Base-by-base conservation (phyloP, 2,329 filamentous ascomycete genomes). In the Fusarium ramigenum region DNA sequence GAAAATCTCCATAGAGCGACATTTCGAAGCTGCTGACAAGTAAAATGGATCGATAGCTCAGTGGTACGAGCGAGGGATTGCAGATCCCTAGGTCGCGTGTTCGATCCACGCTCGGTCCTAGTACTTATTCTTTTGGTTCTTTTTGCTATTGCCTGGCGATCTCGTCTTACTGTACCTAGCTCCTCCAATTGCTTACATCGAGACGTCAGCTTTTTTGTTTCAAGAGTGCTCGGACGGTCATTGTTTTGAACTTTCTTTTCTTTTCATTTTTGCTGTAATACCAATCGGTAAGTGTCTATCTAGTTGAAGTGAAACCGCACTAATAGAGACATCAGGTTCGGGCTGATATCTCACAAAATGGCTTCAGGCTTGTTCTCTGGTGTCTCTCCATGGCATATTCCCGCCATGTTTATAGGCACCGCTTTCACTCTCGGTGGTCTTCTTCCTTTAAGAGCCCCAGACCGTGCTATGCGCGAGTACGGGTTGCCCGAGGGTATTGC, bases 401-500 rank as follows among this genome's bases (percentile, higher is more conserved):
- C 78, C 4, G 69, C 75, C 12, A 52, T 79, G 18, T 77, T 79
- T 5, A 65, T 81, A 23, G 80, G 78, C 25, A 79, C 78, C 25
- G 69, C 77, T 14, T 77, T 77, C 23, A 80, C 77, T 8, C 72
- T 82, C 52, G 80, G 80, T 28, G 80, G 80, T 18, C 67, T 81
- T 39, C 75, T 81, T 11, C 82, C 81, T 19, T 71, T 83, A 40
- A 80, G 75, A 71, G 78, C 79, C 58, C 74, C 80, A 5, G 59
- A 74, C 28, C 75, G 70, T 32, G 80, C 80, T 18, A 82, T 83
- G 43, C 69, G 73, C 30, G 79, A 80, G 63, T 80, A 79, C 65
- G 80, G 80, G 16, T 71, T 83, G 3, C 80, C 81, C 3, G 66
- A 73, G 9, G 80, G 76, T 16, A 77, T 82, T 50, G 77, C 74